Percentiles rank a stretch among this genome's conserved stretches.
Evolutionary conservation across 2,329 filamentous ascomycete species (phyloP).

Genomic region (Talaromyces sp.): DNA sequence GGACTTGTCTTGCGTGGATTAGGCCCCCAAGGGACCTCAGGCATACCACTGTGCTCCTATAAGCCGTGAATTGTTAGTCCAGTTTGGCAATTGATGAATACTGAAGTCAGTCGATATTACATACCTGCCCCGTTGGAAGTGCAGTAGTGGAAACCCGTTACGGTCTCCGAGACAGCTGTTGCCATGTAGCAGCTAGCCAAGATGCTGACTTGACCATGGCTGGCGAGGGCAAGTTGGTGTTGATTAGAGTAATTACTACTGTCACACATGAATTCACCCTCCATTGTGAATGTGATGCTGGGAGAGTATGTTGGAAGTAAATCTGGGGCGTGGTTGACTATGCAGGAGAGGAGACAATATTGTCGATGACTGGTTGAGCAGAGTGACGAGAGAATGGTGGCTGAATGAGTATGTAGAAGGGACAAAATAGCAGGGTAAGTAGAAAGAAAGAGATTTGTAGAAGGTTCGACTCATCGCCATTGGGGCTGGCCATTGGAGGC

Average conservation of each 20-base stretch:
- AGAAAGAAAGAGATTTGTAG: not conserved
- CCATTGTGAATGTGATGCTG: conserved; percentile 27
- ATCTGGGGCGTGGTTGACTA: not conserved
- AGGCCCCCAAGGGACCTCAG: conserved; percentile 85
- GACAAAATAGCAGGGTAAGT: not conserved
- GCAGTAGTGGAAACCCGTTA: conserved; percentile 90
- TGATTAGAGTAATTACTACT: conserved; percentile 61
- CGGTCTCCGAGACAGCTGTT: conserved; percentile 62
- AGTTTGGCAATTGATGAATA: no score
- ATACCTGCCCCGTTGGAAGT: conserved; percentile 80
- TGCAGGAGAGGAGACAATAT: not conserved
- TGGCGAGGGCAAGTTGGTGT: conserved; percentile 57
- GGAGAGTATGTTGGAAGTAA: not conserved
- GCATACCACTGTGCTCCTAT: conserved; percentile 85
- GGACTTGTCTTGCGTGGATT: conserved; percentile 83
- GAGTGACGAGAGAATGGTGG: not conserved
- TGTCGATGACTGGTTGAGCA: not conserved
- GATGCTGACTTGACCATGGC: conserved; percentile 60
- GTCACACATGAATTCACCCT: conserved; percentile 60
- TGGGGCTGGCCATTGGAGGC: not conserved
- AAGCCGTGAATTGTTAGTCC: conserved; percentile 13
- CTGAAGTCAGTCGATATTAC: conserved; percentile 22
- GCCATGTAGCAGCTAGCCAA: conserved; percentile 90
- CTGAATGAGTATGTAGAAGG: not conserved
- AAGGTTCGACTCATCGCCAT: not conserved